Evolutionary conservation across 768 basidiomycete species (phyloP).

Genomic region (Naematelia aurantialba): DNA sequence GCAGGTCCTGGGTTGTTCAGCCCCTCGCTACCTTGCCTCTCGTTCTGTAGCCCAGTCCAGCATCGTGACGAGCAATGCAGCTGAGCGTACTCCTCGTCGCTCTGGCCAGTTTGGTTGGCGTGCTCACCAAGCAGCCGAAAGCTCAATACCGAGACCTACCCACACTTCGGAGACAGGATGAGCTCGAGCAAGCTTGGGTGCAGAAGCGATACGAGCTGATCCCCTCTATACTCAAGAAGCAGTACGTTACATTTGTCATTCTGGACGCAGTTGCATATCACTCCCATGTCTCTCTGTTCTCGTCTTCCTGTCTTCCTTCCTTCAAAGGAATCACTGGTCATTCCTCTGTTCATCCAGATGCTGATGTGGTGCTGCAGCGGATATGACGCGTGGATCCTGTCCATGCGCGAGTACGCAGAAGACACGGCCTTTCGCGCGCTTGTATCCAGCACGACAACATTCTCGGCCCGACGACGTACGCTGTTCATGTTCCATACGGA

Average conservation of each 20-base stretch:
- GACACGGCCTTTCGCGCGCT: slow-evolving; percentile 59
- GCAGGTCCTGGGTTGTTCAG: no score
- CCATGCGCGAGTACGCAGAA: slow-evolving; percentile 59
- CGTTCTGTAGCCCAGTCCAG: no score
- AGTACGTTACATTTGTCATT: slow-evolving; percentile 53
- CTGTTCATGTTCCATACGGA: slow-evolving; percentile 57
- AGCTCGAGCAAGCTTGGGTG: slow-evolving; percentile 27
- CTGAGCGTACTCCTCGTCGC: slow-evolving; percentile 1
- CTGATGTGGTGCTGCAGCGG: slow-evolving; percentile 9
- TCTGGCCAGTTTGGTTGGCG: background rate
- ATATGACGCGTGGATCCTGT: slow-evolving; percentile 34
- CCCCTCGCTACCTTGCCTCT: no score
- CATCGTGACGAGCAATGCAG: no score
- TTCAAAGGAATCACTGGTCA: no score
- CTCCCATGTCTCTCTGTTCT: background rate
- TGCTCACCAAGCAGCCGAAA: slow-evolving; percentile 9
- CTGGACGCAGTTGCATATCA: slow-evolving; percentile 53
- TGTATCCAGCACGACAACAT: slow-evolving; percentile 55
- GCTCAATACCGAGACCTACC: slow-evolving; percentile 21
- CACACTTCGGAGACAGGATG: slow-evolving; percentile 22
- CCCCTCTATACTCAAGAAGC: slow-evolving; percentile 53
- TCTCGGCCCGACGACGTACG: slow-evolving; percentile 56
- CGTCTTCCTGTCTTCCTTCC: no score
- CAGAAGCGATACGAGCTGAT: slow-evolving; percentile 53
- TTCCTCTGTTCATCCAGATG: background rate